Base-by-base conservation (phyloP, 805 yeast genomes). In the Zygotorulaspora danielsina region DNA sequence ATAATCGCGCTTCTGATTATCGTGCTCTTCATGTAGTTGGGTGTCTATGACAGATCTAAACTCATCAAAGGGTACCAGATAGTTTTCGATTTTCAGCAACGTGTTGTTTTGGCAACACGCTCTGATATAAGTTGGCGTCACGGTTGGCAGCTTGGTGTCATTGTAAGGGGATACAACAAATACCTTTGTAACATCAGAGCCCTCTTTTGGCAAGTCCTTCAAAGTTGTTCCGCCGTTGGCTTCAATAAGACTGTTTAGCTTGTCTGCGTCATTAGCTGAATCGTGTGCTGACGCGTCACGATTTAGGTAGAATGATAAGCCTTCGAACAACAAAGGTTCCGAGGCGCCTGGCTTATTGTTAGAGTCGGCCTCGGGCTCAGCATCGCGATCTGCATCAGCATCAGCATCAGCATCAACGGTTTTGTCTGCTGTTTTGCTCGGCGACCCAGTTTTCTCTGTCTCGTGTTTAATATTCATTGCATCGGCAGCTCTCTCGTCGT, bases 101-200 rank as follows among this genome's bases (percentile, higher is more conserved):
- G 41, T 46, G 25, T 46, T 44, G 26, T 46, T 48, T 22, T 48
- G 44, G 19, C 54, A 49, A 42, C 63, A 59, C 6, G 53, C 57
- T 29, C 47, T 49, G 32, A 59, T 50, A 40, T 53, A 59, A 7
- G 59, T 55, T 7, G 64, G 55, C 1, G 56, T 51, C n/a, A 59
- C 56, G 3, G 64, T 59, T n/a, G 52, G 52, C 21, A 53, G 32
- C 27, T 51, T 48, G 0, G 61, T 51, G 22, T 51, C 51, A 43
- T 59, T 59, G 16, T 52, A 55, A 10, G 61, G 59, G n/a, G 63
- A 53, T 2, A 61, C 56, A 10, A 61, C 50, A 41, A 48, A 48
- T 16, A 51, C 45, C 11, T 48, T 43, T 32, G 39, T 37, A n/a
- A 21, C 33, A 19, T 34, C 34, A 5, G 46, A 15, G 26, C 19